phyloP scores from a whole-genome alignment of 2,329 filamentous ascomycete genomes.

The Colletotrichum lini region DNA sequence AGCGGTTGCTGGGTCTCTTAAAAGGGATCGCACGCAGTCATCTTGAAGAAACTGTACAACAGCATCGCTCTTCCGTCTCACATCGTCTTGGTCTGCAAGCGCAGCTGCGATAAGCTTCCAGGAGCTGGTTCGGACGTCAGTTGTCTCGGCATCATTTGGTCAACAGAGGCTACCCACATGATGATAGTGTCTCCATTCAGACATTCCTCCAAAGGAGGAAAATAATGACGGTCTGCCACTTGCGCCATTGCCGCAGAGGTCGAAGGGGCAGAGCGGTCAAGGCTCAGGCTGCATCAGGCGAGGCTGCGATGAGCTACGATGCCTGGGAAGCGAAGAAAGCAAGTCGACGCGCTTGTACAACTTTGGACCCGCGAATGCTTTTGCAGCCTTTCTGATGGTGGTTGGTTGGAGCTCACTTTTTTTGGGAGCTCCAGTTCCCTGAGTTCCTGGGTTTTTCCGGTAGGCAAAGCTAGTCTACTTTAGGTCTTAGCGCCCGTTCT shows the following conservation, averaged over 20 bases:
- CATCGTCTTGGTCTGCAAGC: conserved; percentile 69
- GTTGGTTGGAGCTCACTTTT: conserved; percentile 40
- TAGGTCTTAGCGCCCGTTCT: conserved; percentile 20
- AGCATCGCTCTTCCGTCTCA: conserved; percentile 66
- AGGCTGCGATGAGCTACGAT: conserved; percentile 37
- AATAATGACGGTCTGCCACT: conserved; percentile 79
- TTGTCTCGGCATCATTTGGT: conserved; percentile 24
- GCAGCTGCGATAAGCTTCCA: conserved; percentile 74
- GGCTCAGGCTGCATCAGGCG: conserved; percentile 42
- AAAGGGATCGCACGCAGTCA: conserved; percentile 75
- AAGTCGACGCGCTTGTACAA: conserved; percentile 37
- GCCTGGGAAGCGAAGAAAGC: conserved; percentile 48
- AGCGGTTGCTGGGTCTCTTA: conserved; percentile 77
- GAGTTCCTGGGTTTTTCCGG: conserved; percentile 31
- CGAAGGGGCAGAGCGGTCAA: conserved; percentile 41
- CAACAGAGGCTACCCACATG: conserved; percentile 71
- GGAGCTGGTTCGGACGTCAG: conserved; percentile 60
- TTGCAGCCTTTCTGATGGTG: conserved; percentile 39
- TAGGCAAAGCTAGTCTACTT: neutral
- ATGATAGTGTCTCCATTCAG: conserved; percentile 84
- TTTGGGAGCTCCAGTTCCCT: conserved; percentile 36
- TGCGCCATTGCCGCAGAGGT: conserved; percentile 76
- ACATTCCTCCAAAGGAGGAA: conserved; percentile 88
- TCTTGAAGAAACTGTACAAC: conserved; percentile 81
- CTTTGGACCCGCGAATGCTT: conserved; percentile 40